These are phyloP conservation scores for Alternaria alternata DNA, from an alignment of 2,329 filamentous ascomycete genomes.

Conservation along the genomic window DNA sequence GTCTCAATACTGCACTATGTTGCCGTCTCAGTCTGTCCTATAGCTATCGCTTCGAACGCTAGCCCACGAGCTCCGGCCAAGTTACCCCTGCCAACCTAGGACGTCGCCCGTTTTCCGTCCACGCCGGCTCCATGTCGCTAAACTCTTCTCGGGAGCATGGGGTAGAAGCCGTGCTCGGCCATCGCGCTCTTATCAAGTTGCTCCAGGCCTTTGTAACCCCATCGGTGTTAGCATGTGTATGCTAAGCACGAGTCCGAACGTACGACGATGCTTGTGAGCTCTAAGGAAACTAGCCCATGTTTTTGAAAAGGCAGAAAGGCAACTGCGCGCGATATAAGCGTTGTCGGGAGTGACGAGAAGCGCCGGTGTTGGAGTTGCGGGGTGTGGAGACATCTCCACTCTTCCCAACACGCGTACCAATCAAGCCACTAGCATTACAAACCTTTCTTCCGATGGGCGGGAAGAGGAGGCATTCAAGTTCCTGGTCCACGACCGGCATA, in stretches of 20 bases:
- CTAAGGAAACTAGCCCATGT: background rate
- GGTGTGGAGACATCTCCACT: background rate
- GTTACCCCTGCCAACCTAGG: background rate
- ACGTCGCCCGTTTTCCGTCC: background rate
- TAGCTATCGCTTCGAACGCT: background rate
- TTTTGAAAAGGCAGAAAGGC: background rate
- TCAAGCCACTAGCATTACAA: background rate
- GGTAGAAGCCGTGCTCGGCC: background rate
- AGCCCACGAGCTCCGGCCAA: background rate
- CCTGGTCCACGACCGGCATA: background rate
- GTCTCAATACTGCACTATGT: background rate
- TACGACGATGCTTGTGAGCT: background rate
- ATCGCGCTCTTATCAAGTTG: background rate
- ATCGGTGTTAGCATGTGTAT: background rate
- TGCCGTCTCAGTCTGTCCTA: background rate
- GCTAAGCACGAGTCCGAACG: background rate
- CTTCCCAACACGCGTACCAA: background rate
- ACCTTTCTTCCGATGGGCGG: background rate
- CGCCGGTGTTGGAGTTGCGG: background rate
- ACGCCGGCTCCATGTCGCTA: background rate
- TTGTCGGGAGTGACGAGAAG: background rate
- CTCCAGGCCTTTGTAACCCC: background rate
- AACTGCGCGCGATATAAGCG: background rate
- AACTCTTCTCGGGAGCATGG: background rate
- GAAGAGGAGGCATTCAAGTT: background rate